Percentiles rank a stretch among this genome's conserved stretches.
These are phyloP conservation scores for Rhodamnia argentea DNA, from an alignment of 345 rosid species.

Conservation along the genomic window DNA sequence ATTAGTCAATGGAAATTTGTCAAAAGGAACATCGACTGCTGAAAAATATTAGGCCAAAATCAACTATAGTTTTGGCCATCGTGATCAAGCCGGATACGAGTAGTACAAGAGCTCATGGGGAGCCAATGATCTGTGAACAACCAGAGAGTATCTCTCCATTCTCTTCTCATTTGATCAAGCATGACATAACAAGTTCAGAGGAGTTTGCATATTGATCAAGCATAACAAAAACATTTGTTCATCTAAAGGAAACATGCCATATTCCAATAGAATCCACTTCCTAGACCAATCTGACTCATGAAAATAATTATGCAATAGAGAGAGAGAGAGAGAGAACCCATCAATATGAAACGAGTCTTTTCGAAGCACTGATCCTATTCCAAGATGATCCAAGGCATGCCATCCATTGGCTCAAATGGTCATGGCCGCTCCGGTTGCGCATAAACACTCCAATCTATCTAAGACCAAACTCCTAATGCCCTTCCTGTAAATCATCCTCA, in stretches of 20 bases:
- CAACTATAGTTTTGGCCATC: neutral
- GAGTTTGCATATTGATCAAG: neutral
- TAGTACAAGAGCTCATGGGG: neutral
- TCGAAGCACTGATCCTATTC: neutral
- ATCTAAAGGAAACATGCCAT: neutral
- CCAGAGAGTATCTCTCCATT: neutral
- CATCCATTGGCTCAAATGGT: neutral
- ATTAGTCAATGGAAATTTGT: neutral
- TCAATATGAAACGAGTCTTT: neutral
- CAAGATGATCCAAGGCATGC: neutral
- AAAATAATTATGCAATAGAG: neutral
- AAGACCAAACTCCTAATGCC: neutral
- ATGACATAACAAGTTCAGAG: neutral
- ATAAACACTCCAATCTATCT: neutral
- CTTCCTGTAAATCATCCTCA: neutral
- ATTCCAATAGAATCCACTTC: neutral
- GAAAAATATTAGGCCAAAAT: neutral
- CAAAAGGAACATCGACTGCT: neutral
- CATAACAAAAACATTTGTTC: neutral
- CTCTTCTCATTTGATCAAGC: neutral
- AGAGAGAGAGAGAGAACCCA: neutral
- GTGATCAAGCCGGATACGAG: neutral
- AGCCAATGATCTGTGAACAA: neutral
- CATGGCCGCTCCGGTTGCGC: neutral
- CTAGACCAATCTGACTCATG: neutral